phyloP scores from a whole-genome alignment of 2,329 filamentous ascomycete genomes.

The Pseudogymnoascus sp. region DNA sequence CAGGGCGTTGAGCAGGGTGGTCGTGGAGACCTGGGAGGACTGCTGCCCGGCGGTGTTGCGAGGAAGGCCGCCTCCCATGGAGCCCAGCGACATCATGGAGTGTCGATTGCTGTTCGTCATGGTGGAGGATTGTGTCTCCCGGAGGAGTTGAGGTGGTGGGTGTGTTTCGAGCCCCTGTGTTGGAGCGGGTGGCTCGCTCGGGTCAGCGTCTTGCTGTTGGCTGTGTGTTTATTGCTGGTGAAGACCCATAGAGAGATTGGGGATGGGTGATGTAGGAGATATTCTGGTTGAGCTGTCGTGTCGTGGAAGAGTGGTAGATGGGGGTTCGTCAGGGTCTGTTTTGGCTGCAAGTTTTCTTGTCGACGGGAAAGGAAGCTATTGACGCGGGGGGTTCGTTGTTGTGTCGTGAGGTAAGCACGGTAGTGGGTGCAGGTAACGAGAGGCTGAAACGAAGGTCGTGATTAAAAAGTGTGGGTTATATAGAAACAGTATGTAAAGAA shows the following conservation, averaged over 20 bases:
- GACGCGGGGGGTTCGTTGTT: not conserved
- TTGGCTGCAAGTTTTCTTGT: not conserved
- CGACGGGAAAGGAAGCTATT: not conserved
- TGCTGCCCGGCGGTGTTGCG: slow-evolving; percentile 52
- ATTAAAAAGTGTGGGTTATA: not conserved
- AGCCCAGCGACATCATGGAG: slow-evolving; percentile 60
- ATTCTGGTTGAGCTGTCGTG: not conserved
- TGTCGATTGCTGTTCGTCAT: slow-evolving; percentile 20
- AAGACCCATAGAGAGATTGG: not conserved
- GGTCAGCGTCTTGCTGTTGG: slow-evolving; percentile 4
- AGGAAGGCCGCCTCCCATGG: slow-evolving; percentile 47
- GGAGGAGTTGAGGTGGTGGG: not conserved
- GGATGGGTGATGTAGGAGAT: not conserved
- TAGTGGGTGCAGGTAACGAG: not conserved
- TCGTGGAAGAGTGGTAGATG: not conserved
- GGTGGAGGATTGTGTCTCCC: not conserved
- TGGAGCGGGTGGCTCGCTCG: not conserved
- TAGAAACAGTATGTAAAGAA: not conserved
- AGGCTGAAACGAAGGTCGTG: not conserved
- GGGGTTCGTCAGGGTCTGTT: not conserved
- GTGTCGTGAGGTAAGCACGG: not conserved
- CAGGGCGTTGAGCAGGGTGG: slow-evolving; percentile 81
- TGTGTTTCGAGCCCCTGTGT: not conserved
- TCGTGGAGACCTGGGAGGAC: slow-evolving; percentile 78
- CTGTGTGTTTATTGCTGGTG: not conserved